phyloP scores from a whole-genome alignment of 2,329 filamentous ascomycete genomes.

The Reticulascus tulasneorum region DNA sequence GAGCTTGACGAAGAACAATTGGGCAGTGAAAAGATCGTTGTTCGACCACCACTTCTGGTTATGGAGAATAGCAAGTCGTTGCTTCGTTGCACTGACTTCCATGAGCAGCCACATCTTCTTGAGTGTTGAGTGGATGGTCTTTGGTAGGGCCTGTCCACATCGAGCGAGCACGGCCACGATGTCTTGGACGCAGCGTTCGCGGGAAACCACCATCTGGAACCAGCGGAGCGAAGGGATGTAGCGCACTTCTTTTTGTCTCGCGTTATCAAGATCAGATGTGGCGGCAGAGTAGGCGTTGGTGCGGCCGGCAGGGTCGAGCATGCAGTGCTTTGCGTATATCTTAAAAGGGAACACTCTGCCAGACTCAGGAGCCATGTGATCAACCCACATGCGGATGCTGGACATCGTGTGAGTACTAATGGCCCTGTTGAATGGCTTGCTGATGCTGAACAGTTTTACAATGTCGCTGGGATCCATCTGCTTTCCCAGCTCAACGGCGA shows the following conservation, averaged over 20 bases:
- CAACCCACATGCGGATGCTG: slow-evolving; percentile 53
- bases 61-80: slow-evolving; percentile 51
- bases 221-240: slow-evolving; percentile 62
- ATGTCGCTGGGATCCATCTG: slow-evolving; percentile 53
- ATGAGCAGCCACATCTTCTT: slow-evolving; percentile 71
- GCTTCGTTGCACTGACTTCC: slow-evolving; percentile 56
- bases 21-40: slow-evolving; percentile 55
- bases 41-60: slow-evolving; percentile 53
- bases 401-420: slow-evolving; percentile 57
- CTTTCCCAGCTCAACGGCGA: slow-evolving; percentile 52
- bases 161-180: slow-evolving; percentile 60
- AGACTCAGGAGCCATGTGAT: slow-evolving; percentile 50
- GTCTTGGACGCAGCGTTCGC: slow-evolving; percentile 53
- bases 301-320: slow-evolving; percentile 54
- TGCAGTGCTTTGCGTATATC: slow-evolving; percentile 53
- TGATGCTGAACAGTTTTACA: slow-evolving; percentile 61
- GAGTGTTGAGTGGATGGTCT: slow-evolving; percentile 40
- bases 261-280: slow-evolving; percentile 8
- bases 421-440: slow-evolving; percentile 56
- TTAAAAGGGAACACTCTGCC: slow-evolving; percentile 56
- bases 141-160: slow-evolving; percentile 54
- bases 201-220: slow-evolving; percentile 61
- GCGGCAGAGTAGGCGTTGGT: slow-evolving; percentile 27
- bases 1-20: slow-evolving; percentile 68
- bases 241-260: slow-evolving; percentile 30